Evolutionary conservation across 805 yeast species (phyloP).

Genomic region (Spathaspora arborariae): DNA sequence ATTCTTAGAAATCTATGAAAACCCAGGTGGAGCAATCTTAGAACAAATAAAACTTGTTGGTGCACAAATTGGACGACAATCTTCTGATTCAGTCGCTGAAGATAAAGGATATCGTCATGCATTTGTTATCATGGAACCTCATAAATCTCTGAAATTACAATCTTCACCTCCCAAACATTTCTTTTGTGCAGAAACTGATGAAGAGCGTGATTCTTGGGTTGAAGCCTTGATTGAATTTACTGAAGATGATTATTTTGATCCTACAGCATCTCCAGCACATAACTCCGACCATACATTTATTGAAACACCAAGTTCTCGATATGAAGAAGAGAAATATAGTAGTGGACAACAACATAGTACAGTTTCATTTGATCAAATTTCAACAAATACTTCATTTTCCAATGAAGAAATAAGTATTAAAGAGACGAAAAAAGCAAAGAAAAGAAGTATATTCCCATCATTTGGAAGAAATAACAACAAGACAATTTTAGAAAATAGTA

Average conservation of each 20-base stretch:
- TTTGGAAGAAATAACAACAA: slow-evolving; percentile 28
- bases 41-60: slow-evolving; percentile 50
- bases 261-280: slow-evolving; percentile 7
- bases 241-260: slow-evolving; percentile 5
- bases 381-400: slow-evolving; percentile 1
- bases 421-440: slow-evolving; percentile 44
- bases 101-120: slow-evolving; percentile 57
- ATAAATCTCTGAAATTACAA: slow-evolving; percentile 29
- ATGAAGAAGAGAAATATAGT: background rate
- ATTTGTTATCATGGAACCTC: slow-evolving; percentile 49
- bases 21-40: slow-evolving; percentile 48
- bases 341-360: background rate
- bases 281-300: slow-evolving; percentile 1
- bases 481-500: background rate
- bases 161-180: slow-evolving; percentile 49
- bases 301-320: slow-evolving; percentile 4
- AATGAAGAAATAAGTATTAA: background rate
- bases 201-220: slow-evolving; percentile 75
- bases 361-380: slow-evolving; percentile 4
- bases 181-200: slow-evolving; percentile 75
- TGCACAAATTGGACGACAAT: slow-evolving; percentile 55
- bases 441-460: slow-evolving; percentile 60
- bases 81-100: slow-evolving; percentile 38
- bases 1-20: slow-evolving; percentile 52
- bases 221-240: slow-evolving; percentile 33